These are phyloP conservation scores for Lycium ferocissimum DNA, from an alignment of 257 asterid genomes.

Conservation along the genomic window DNA sequence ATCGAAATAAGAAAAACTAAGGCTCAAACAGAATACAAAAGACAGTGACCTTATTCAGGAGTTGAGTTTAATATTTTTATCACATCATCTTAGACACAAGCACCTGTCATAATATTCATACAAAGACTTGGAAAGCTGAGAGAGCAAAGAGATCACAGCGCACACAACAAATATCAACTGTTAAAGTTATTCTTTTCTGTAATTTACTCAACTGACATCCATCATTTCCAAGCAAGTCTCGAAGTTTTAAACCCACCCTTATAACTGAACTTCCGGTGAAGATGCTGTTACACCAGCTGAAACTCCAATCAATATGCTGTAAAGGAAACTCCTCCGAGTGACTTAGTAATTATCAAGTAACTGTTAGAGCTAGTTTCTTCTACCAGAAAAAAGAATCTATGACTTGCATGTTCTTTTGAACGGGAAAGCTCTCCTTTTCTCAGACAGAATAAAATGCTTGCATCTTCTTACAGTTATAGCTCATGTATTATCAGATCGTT, in stretches of 20 bases:
- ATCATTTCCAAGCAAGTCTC: conserved; percentile 16
- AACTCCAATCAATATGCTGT: not conserved
- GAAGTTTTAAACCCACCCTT: not conserved
- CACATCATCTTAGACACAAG: not conserved
- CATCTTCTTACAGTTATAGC: not conserved
- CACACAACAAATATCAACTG: not conserved
- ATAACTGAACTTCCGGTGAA: not conserved
- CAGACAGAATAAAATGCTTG: no score
- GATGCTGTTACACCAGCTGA: not conserved
- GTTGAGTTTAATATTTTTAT: not conserved
- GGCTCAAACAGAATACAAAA: not conserved
- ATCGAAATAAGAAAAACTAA: not conserved
- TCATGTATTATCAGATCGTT: conserved; percentile 8
- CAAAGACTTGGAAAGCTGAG: not conserved
- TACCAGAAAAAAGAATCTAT: conserved; percentile 7
- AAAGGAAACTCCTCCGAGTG: not conserved
- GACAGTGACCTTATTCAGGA: conserved; percentile 1
- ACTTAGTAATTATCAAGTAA: not conserved
- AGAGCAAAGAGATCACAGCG: conserved; percentile 9
- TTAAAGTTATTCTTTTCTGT: not conserved
- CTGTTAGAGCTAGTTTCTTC: conserved; percentile 9
- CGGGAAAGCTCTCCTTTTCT: no score
- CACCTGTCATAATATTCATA: not conserved
- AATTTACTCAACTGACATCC: not conserved
- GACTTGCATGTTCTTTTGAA: not conserved